Conservation (phyloP, 306 rosid species). For the Sesbania bispinosa region DNA sequence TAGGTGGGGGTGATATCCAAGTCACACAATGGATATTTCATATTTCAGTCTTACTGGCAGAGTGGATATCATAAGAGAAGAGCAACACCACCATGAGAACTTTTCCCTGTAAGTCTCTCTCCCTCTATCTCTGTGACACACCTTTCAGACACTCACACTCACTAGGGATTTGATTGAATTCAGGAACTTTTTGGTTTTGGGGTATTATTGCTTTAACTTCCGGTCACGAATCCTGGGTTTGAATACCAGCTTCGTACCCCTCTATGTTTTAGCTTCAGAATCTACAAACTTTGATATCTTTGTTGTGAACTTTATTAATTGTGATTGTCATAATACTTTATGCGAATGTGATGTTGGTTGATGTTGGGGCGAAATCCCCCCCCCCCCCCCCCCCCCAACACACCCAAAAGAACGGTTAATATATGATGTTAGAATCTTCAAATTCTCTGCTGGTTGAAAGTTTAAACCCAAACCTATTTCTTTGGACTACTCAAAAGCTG, state of each 20-base stretch:
- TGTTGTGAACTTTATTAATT: neutral
- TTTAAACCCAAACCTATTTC: neutral
- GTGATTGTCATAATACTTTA: too few relatives aligned
- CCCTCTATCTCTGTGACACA: constrained; percentile 19
- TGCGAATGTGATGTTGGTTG: too few relatives aligned
- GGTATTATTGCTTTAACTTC: neutral
- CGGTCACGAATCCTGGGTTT: neutral
- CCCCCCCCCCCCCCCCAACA: too few relatives aligned
- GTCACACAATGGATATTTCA: too few relatives aligned
- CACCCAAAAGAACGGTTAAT: too few relatives aligned
- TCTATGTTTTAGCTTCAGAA: neutral
- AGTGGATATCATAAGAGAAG: constrained; percentile 18
- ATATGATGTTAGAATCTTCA: too few relatives aligned
- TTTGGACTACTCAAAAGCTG: neutral
- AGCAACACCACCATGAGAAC: constrained; percentile 27
- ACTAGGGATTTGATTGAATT: neutral
- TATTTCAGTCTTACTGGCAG: too few relatives aligned
- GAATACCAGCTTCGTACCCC: neutral
- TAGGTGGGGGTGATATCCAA: too few relatives aligned
- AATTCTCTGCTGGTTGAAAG: too few relatives aligned
- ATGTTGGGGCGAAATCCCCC: neutral
- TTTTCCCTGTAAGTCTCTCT: constrained; percentile 46
- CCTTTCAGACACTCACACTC: neutral
- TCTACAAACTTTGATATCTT: neutral
- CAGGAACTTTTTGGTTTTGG: neutral